Evolutionary conservation across 257 asterid genomes (phyloP), one percentile per base, ranked within the genome.

Genomic region (Solanum gracilifrons): DNA sequence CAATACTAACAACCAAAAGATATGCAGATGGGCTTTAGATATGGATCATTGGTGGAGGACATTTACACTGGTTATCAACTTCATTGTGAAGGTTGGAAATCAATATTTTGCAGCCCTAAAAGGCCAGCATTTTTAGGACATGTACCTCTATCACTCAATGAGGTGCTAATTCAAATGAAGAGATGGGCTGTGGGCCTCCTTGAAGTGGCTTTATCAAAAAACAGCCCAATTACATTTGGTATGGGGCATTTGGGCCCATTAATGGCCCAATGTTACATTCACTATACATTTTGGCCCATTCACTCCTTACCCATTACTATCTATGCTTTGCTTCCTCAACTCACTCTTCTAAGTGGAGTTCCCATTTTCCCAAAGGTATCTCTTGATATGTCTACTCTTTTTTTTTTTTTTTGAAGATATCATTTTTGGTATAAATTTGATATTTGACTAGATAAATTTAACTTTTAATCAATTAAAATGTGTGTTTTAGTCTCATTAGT

Each of bases 111-210:
- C 23, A 51, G 89, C 25, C 98, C 98, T 2, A 31, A 85, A 33
- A 93, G 98, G 91, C 89, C 98, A 5, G 96, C 98, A 36, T 96
- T 96, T 89, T 88, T 95, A 18, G 91, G 95, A 1, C 96, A 93
- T 60, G 89, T 90, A 87, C 99, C 98, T 3, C 93, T 93, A 25
- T 13, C 96, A 72, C 92, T 95, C 2, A 60, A 66, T 36, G 99
- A 93, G 23, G 92, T 88, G 5, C 48, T 95, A 25, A 91, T 89
- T 82, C 99, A 95, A 76, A 88, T 71, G 39, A 94, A 92, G 86
- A 83, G 98, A 85, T 96, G 98, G 98, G 69, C 86, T 2, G 92
- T 96, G 9, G 99, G 99, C 36, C 95, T 94, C 13, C 91, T 93
- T 3, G 97, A 96, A 92, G 97, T 96, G 82, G 86, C 89, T 75